Conservation (phyloP, 306 rosid genomes). For the Citrullus mucosospermus region DNA sequence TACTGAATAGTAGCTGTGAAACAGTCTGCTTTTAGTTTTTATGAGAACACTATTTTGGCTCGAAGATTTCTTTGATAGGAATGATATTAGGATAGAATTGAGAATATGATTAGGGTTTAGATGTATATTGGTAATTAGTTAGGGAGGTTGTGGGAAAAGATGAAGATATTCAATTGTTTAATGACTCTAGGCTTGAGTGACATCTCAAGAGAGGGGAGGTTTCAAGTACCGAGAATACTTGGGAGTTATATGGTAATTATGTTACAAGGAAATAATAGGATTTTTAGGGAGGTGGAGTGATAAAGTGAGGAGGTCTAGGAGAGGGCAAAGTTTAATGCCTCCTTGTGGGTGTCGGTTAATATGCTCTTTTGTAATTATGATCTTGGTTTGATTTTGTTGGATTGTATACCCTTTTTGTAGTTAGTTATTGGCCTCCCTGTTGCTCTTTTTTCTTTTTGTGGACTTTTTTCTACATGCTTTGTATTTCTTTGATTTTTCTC, state of each 20-base stretch:
- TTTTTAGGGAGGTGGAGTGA: neutral
- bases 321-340: neutral
- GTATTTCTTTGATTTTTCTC: neutral
- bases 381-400: no score
- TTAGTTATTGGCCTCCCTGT: neutral
- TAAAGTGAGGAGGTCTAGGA: neutral
- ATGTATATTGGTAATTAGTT: neutral
- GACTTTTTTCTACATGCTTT: neutral
- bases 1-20: neutral
- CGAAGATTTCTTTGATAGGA: neutral
- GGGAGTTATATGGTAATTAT: neutral
- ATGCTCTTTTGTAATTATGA: no score
- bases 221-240: neutral
- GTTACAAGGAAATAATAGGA: neutral
- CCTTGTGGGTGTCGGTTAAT: neutral
- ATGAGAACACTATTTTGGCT: neutral
- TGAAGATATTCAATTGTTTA: neutral
- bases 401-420: neutral
- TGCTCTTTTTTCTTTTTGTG: no score
- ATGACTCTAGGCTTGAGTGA: neutral
- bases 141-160: neutral
- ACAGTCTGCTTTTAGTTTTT: neutral
- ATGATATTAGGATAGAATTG: neutral
- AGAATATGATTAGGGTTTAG: neutral
- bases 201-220: neutral